Percentiles rank a stretch among this genome's conserved stretches.
These are phyloP conservation scores for Elaphomyces granulatus DNA, from an alignment of 495 filamentous ascomycete species.

Conservation along the genomic window DNA sequence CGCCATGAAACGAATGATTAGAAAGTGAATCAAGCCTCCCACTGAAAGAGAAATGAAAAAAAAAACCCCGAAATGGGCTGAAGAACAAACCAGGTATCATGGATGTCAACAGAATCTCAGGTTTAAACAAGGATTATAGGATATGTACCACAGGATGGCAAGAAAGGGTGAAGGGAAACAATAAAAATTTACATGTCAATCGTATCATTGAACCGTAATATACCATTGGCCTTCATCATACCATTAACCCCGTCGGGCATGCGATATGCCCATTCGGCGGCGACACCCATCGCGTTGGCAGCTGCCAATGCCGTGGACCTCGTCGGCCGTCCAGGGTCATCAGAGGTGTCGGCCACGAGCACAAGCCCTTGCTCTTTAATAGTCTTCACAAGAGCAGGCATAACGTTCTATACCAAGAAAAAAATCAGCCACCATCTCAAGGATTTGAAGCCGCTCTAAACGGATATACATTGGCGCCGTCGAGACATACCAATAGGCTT, in stretches of 20 bases:
- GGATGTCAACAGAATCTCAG: neutral
- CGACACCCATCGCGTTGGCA: slow-evolving; percentile 27
- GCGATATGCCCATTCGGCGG: slow-evolving; percentile 28
- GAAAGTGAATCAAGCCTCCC: no score
- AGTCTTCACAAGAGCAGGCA: slow-evolving; percentile 78
- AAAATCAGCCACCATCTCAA: slow-evolving; percentile 13
- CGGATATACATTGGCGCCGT: neutral
- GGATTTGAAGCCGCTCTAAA: neutral
- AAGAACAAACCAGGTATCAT: slow-evolving; percentile 3
- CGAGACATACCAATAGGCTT: slow-evolving; percentile 55
- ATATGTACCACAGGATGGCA: slow-evolving; percentile 4
- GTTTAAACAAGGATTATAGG: slow-evolving; percentile 4
- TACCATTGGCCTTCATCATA: slow-evolving; percentile 66
- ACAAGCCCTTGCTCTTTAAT: slow-evolving; percentile 91
- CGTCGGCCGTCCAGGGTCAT: slow-evolving; percentile 23
- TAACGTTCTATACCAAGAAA: slow-evolving; percentile 51
- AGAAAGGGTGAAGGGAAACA: slow-evolving; percentile 1
- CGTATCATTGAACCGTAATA: slow-evolving; percentile 82
- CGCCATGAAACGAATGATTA: no score
- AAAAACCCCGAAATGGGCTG: neutral
- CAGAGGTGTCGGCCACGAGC: slow-evolving; percentile 75
- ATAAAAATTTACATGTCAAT: slow-evolving; percentile 67
- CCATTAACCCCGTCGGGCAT: slow-evolving; percentile 69
- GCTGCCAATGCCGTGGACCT: slow-evolving; percentile 33
- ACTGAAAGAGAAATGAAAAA: slow-evolving; percentile 1